Conservation (phyloP, 106 monocot species). For the Allium sativum region DNA sequence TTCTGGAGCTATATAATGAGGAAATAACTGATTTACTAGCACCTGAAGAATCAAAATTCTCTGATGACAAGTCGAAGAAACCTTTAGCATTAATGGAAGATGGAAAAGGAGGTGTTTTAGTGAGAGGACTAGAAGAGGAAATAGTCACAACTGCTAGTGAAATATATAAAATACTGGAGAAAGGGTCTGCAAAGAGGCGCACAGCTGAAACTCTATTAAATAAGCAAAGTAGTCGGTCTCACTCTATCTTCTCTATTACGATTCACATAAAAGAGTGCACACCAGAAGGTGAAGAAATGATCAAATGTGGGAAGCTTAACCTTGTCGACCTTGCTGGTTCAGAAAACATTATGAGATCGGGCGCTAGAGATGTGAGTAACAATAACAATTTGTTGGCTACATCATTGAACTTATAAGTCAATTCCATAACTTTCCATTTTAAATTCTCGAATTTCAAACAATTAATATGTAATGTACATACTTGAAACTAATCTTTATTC, state of each 20-base stretch:
- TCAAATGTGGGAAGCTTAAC: slow-evolving; percentile 91
- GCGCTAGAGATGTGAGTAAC: slow-evolving; percentile 67
- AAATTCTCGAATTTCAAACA: too few relatives aligned
- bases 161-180: slow-evolving; percentile 84
- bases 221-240: slow-evolving; percentile 91
- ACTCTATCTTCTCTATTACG: slow-evolving; percentile 87
- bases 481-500: too few relatives aligned
- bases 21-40: slow-evolving; percentile 62
- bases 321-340: slow-evolving; percentile 96
- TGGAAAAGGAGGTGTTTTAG: slow-evolving; percentile 82
- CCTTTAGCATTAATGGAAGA: slow-evolving; percentile 94
- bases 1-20: slow-evolving; percentile 66
- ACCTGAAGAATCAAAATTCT: slow-evolving; percentile 38
- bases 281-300: slow-evolving; percentile 82
- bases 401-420: too few relatives aligned
- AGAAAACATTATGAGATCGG: slow-evolving; percentile 73
- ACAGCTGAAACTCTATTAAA: slow-evolving; percentile 85
- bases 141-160: slow-evolving; percentile 64
- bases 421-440: too few relatives aligned
- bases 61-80: slow-evolving; percentile 71
- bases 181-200: slow-evolving; percentile 63
- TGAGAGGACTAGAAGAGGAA: slow-evolving; percentile 88
- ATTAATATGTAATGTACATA: too few relatives aligned
- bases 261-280: slow-evolving; percentile 79
- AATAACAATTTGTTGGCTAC: not conserved